Base-by-base conservation (phyloP, 345 rosid genomes). In the Citrus medica region DNA sequence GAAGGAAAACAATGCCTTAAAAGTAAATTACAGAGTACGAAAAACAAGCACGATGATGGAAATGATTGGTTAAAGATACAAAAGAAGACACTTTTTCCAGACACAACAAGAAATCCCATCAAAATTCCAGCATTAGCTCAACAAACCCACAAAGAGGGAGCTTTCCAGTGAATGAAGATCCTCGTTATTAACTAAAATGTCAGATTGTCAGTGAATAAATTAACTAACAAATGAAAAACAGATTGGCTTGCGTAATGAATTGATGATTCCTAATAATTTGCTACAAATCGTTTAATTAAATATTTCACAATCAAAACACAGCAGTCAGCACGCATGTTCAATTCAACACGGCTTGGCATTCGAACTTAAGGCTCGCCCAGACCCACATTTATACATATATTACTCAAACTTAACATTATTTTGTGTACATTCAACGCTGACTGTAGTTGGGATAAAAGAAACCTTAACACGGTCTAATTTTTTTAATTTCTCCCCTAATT, bases 41-140 rank as follows among this genome's bases (percentile, higher is more conserved):
- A 17, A 46, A 12, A 46, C 51, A 46, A 53, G 22, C 56, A 17
- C 5, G 56, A 17, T 51, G 21, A 5, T 53, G 51, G 19, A 53
- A 16, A 53, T 17, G 17, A 5, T 17, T 53, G 21, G 58, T 1
- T 53, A 53, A 53, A 53, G 17, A 46, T 46, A 46, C 5, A 46
- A 46, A 13, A 46, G 1, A 13, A 46, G 17, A 13, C 17, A 42
- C 48, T 42, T 42, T 42, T 12, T 42, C 51, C 4, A 7, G 24
- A 56, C 2, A 1, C 4, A 62, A 62, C 17, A 62, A 62, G 19
- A 62, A 62, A 13, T 6, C 67, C 67, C 33, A 28, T 14, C 2
- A 63, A 67, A 67, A 35, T 67, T 83, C 72, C 77, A 48, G 38
- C 68, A n/a, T 83, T 79, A 76, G 84, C 79, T 81, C 78, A 76